Evolutionary conservation across 2,329 filamentous ascomycete species (phyloP), one percentile per base, ranked within the genome.

Genomic region (Ascochyta koolunga): DNA sequence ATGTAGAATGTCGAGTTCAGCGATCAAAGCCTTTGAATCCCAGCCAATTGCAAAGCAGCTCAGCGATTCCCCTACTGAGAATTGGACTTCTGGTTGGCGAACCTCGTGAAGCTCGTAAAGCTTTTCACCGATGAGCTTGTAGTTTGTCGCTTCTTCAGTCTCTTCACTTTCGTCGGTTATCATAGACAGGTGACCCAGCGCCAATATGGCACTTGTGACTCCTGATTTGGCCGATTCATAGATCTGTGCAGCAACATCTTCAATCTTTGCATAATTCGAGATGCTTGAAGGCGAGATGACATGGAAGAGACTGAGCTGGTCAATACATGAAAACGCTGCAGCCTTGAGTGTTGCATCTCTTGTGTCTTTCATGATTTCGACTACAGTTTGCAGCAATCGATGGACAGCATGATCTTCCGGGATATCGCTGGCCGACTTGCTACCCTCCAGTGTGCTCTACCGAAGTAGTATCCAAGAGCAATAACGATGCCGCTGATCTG

Each of bases 31-130:
- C 57, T 89, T 87, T 0, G 93, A 96, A 29, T 89, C 83, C 93
- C 93, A 98, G 33, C 93, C 88, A 32, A 83, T 86, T 32, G 90
- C 83, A 6, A 89, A 84, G 40, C 89, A 89, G 40, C 89, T 89
- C 47, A 98, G 83, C 11, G 95, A 91, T 71, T 96, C 93, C 13
- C 95, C 95, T 24, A 96, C 86, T 0, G 91, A 86, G 70, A 99
- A 97, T 58, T 97, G 93, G 1, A 93, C 83, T 71, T 98, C 93
- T 0, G 90, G 85, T 63, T 92, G 89, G 62, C 90, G 90, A 37
- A 95, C 85, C 69, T 96, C 92, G 64, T 96, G 89, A 3, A 98
- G 79, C 9, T 82, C 82, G 69, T 93, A 90, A 0, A 98, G 78
- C 24, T 84, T 86, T 10, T 86, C 81, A 11, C 91, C 76, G 5